Percentiles rank a stretch among this genome's conserved stretches.
These are phyloP conservation scores for Austroboletus rostrupii DNA, from an alignment of 1,284 basidiomycete species.

Conservation along the genomic window DNA sequence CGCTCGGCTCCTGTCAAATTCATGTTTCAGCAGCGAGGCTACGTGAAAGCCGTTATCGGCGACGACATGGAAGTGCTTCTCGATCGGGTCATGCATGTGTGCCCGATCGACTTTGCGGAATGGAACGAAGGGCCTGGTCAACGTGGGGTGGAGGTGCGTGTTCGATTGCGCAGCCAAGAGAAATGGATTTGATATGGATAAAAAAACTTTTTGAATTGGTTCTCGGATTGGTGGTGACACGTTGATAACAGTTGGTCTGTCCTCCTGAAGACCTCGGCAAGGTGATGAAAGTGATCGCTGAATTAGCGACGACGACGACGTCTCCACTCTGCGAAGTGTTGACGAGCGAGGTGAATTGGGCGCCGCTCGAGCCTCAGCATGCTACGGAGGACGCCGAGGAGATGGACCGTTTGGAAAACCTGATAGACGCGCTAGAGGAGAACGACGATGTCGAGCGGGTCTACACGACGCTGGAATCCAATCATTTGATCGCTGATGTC, in stretches of 20 bases:
- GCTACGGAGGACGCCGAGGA: slow-evolving; percentile 35
- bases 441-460: slow-evolving; percentile 63
- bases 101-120: slow-evolving; percentile 53
- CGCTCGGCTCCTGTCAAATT: slow-evolving; percentile 72
- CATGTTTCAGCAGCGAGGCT: slow-evolving; percentile 71
- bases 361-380: slow-evolving; percentile 41
- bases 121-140: slow-evolving; percentile 29
- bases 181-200: background rate
- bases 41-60: slow-evolving; percentile 53
- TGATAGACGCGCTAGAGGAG: slow-evolving; percentile 57
- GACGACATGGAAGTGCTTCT: slow-evolving; percentile 43
- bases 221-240: background rate
- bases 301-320: slow-evolving; percentile 28
- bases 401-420: slow-evolving; percentile 38
- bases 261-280: slow-evolving; percentile 44
- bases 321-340: slow-evolving; percentile 40
- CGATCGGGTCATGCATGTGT: slow-evolving; percentile 51
- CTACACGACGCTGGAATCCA: slow-evolving; percentile 50
- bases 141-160: slow-evolving; percentile 40
- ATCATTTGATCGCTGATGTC: slow-evolving; percentile 24
- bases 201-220: too few relatives aligned
- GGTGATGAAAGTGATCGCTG: slow-evolving; percentile 41
- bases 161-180: slow-evolving; percentile 13
- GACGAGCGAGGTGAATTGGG: slow-evolving; percentile 56
- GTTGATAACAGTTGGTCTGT: slow-evolving; percentile 48